These are phyloP conservation scores for Aspergillus latus DNA, from an alignment of 2,329 filamentous ascomycete species.

Conservation along the genomic window DNA sequence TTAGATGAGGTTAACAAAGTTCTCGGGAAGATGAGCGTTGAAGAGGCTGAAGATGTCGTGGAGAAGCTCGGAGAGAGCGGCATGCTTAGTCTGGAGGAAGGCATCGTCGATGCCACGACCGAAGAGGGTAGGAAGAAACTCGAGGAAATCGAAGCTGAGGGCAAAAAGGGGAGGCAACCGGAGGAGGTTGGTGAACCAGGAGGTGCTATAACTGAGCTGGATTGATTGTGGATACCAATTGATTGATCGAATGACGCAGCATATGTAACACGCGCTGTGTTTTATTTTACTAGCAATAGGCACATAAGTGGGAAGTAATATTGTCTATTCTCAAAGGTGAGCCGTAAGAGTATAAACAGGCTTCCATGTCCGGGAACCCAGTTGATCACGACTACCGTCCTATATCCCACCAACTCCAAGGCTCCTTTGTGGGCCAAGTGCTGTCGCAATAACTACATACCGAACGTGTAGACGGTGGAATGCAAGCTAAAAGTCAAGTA, in stretches of 20 bases:
- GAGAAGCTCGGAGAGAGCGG: conserved; percentile 78
- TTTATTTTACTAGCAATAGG: not conserved
- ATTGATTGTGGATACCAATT: conserved; percentile 23
- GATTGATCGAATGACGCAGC: not conserved
- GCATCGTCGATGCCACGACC: conserved; percentile 93
- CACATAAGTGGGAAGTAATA: not conserved
- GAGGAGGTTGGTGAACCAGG: conserved; percentile 54
- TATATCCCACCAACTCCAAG: not conserved
- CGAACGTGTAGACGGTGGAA: not conserved
- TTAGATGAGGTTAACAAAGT: conserved; percentile 88
- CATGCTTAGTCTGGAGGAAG: conserved; percentile 85
- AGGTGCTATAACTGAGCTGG: conserved; percentile 46
- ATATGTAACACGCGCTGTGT: not conserved
- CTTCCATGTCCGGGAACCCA: not conserved
- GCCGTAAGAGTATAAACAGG: not conserved
- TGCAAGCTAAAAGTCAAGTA: conserved; percentile 11
- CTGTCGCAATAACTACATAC: not conserved
- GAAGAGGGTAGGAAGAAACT: conserved; percentile 77
- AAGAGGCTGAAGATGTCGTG: conserved; percentile 83
- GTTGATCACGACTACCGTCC: not conserved
- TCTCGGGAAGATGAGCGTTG: conserved; percentile 81
- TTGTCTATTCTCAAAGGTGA: not conserved
- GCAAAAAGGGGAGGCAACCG: conserved; percentile 40
- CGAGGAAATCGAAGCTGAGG: conserved; percentile 69
- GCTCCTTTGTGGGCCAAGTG: not conserved